Percentiles rank a stretch among this genome's conserved stretches.
Evolutionary conservation across 495 filamentous ascomycete genomes (phyloP).

Genomic region (Neurospora sp.): DNA sequence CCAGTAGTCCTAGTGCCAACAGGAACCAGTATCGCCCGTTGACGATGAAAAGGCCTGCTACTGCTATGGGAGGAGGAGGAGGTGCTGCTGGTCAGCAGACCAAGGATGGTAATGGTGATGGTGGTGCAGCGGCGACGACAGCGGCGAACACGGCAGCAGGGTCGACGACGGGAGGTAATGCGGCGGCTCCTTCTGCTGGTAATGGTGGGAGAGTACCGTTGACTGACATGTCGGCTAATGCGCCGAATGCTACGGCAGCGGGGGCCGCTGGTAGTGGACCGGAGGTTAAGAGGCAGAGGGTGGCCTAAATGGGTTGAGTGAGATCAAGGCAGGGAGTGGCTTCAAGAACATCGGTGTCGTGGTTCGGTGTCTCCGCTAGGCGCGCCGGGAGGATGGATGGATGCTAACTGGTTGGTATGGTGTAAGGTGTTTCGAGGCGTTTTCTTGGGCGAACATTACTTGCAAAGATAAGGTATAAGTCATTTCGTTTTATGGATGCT

Average conservation of each 20-base stretch:
- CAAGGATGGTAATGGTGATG: background rate
- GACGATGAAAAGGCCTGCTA: slow-evolving; percentile 40
- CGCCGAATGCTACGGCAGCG: slow-evolving; percentile 3
- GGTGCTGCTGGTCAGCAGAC: background rate
- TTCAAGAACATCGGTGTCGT: too few species aligned
- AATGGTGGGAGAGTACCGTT: slow-evolving; percentile 22
- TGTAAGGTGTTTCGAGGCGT: too few species aligned
- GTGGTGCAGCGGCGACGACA: background rate
- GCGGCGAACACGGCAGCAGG: background rate
- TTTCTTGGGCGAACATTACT: too few species aligned
- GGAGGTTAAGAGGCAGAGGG: slow-evolving; percentile 34
- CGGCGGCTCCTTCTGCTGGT: background rate
- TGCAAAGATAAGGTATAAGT: too few species aligned
- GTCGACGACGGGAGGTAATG: background rate
- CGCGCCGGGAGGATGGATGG: too few species aligned
- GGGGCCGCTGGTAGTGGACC: slow-evolving; percentile 6
- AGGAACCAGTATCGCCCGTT: slow-evolving; percentile 50
- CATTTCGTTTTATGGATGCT: too few species aligned
- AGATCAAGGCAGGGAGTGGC: too few species aligned
- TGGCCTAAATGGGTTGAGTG: slow-evolving; percentile 10
- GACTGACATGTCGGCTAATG: slow-evolving; percentile 30
- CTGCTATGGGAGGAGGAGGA: background rate
- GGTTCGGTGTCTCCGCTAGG: too few species aligned
- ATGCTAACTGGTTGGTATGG: too few species aligned
- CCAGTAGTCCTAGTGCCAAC: slow-evolving; percentile 47